Conservation (phyloP, 2,329 filamentous ascomycete genomes). For the Hypomyces rosellus region DNA sequence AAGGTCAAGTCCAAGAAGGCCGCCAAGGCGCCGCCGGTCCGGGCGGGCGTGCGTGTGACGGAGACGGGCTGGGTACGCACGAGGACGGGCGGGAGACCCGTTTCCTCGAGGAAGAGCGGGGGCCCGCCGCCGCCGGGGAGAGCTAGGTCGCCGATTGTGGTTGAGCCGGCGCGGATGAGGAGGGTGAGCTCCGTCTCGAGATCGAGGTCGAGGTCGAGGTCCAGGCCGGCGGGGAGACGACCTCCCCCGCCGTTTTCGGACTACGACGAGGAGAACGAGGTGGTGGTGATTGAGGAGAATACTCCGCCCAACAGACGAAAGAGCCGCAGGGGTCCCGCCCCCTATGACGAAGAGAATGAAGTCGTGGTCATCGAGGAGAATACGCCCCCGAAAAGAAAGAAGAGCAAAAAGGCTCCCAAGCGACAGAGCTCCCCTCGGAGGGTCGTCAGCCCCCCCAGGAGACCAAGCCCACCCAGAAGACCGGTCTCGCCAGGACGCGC, state of each 20-base stretch:
- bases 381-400: constrained; percentile 18
- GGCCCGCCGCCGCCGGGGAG: background rate
- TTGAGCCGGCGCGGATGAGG: constrained; percentile 11
- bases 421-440: too few species aligned
- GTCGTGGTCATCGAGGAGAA: constrained; percentile 28
- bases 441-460: too few species aligned
- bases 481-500: too few species aligned
- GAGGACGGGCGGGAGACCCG: constrained; percentile 15
- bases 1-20: constrained; percentile 7
- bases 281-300: constrained; percentile 31
- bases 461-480: too few species aligned
- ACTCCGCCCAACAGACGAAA: constrained; percentile 20
- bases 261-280: constrained; percentile 32
- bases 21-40: constrained; percentile 5
- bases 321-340: constrained; percentile 13
- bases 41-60: constrained; percentile 14
- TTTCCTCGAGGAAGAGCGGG: background rate
- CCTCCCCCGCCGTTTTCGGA: constrained; percentile 14
- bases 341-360: background rate
- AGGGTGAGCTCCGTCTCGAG: constrained; percentile 1
- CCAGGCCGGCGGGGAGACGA: background rate
- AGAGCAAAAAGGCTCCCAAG: constrained; percentile 9
- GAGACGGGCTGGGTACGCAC: constrained; percentile 26
- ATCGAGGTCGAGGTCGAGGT: too few species aligned
- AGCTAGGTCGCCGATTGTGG: constrained; percentile 13